A percentile compares a stretch with the other conserved stretches of the same genome.
These are phyloP conservation scores for Meripilus lineatus DNA, from an alignment of 1,284 basidiomycete species.

Conservation along the genomic window DNA sequence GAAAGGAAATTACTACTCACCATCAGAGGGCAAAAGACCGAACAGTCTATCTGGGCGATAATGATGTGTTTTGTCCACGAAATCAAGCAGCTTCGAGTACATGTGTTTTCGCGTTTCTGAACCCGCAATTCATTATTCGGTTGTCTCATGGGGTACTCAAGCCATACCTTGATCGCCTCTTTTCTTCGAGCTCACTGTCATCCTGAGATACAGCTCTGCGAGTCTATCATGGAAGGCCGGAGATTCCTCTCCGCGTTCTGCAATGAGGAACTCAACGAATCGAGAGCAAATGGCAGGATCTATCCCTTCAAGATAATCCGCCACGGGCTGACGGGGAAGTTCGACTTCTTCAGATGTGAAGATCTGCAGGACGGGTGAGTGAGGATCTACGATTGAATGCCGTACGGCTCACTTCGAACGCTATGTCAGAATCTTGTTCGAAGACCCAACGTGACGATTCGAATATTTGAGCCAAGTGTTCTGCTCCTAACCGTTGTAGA, in stretches of 20 bases:
- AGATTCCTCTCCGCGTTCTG: slow-evolving; percentile 65
- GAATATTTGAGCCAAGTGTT: slow-evolving; percentile 77
- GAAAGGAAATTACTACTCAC: slow-evolving; percentile 33
- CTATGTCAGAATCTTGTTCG: slow-evolving; percentile 64
- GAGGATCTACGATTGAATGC: neutral
- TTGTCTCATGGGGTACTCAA: neutral
- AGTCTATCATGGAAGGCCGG: slow-evolving; percentile 82
- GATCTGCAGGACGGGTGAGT: slow-evolving; percentile 49
- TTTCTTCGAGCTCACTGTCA: slow-evolving; percentile 53
- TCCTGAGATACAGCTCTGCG: slow-evolving; percentile 77
- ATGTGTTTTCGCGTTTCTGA: slow-evolving; percentile 40
- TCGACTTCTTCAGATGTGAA: slow-evolving; percentile 95
- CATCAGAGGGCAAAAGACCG: slow-evolving; percentile 69
- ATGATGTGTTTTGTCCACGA: slow-evolving; percentile 67
- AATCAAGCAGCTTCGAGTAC: slow-evolving; percentile 71
- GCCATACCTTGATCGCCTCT: slow-evolving; percentile 46
- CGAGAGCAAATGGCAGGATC: slow-evolving; percentile 64
- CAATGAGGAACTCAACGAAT: slow-evolving; percentile 88
- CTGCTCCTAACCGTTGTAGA: slow-evolving; percentile 84
- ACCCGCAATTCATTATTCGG: neutral
- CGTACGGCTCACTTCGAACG: slow-evolving; percentile 57
- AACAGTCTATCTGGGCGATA: slow-evolving; percentile 83
- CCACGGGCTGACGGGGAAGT: slow-evolving; percentile 73
- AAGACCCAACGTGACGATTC: slow-evolving; percentile 84
- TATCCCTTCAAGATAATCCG: slow-evolving; percentile 72